phyloP scores from a whole-genome alignment of 225 moss, liverwort and hornwort genomes.

The Polytrichum formosum region DNA sequence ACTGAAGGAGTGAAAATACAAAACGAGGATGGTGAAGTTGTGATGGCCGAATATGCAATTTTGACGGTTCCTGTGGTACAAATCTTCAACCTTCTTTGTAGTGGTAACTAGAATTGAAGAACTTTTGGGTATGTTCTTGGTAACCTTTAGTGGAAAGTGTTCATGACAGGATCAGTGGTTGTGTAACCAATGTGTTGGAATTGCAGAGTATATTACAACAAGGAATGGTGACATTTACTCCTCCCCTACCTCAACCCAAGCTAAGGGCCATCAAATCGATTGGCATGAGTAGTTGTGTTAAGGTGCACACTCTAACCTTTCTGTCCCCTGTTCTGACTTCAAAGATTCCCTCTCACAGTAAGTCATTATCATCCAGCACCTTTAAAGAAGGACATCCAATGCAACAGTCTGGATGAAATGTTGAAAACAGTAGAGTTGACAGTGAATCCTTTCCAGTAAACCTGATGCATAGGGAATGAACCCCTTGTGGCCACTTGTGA shows the following conservation, averaged over 20 bases:
- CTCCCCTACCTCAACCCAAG: slow-evolving; percentile 61
- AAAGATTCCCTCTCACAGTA: no score
- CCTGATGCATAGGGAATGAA: no score
- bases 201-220: slow-evolving; percentile 68
- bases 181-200: slow-evolving; percentile 5
- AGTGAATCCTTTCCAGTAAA: no score
- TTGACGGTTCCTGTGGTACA: slow-evolving; percentile 77
- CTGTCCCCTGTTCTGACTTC: slow-evolving; percentile 3
- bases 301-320: slow-evolving; percentile 37
- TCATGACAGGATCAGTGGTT: not conserved
- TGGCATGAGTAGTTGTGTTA: slow-evolving; percentile 81
- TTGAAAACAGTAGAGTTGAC: no score
- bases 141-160: not conserved
- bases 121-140: not conserved
- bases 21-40: slow-evolving; percentile 46
- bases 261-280: slow-evolving; percentile 61
- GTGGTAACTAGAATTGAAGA: not conserved
- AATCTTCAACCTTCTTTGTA: not conserved
- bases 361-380: no score
- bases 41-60: slow-evolving; percentile 61
- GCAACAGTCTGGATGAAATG: no score
- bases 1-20: slow-evolving; percentile 42
- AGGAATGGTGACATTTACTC: slow-evolving; percentile 51
- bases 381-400: no score
- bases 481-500: no score